A percentile compares a stretch with the other conserved stretches of the same genome.
Conservation (phyloP, 371 early-diverging fungal genomes). For the Mucor indicus region DNA sequence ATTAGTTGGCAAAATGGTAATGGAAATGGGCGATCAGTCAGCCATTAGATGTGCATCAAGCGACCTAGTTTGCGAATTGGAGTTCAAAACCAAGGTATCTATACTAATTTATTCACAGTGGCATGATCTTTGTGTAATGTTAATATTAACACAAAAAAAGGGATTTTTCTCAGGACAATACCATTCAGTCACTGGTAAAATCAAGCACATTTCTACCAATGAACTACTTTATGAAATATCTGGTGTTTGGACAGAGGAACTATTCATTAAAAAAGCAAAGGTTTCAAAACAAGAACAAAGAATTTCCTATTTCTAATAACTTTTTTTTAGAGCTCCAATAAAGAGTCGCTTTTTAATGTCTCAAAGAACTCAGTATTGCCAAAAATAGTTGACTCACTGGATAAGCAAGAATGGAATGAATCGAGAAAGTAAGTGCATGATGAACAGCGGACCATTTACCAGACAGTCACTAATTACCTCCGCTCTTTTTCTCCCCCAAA, state of each 20-base stretch:
- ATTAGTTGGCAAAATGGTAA: constrained; percentile 86
- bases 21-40: constrained; percentile 89
- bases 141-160: not conserved
- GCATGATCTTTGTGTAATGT: no score
- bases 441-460: constrained; percentile 37
- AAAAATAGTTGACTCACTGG: constrained; percentile 46
- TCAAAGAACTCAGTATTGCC: constrained; percentile 39
- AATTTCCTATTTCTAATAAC: not conserved
- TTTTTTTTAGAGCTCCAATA: constrained; percentile 11
- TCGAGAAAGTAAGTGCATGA: constrained; percentile 60
- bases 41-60: constrained; percentile 71
- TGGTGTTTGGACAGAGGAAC: constrained; percentile 86
- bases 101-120: not conserved
- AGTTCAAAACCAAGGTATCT: constrained; percentile 89
- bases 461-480: constrained; percentile 11
- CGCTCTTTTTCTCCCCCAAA: constrained; percentile 1
- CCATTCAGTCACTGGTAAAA: constrained; percentile 77
- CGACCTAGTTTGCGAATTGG: constrained; percentile 79
- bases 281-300: no score
- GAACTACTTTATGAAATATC: constrained; percentile 74
- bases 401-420: constrained; percentile 80
- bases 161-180: constrained; percentile 83
- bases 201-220: constrained; percentile 73
- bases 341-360: constrained; percentile 31
- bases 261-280: constrained; percentile 48